Percentiles rank a stretch among this genome's conserved stretches.
Evolutionary conservation across 176 grass and related monocot genomes (phyloP).

Genomic region (Tillandsia fasciculata): DNA sequence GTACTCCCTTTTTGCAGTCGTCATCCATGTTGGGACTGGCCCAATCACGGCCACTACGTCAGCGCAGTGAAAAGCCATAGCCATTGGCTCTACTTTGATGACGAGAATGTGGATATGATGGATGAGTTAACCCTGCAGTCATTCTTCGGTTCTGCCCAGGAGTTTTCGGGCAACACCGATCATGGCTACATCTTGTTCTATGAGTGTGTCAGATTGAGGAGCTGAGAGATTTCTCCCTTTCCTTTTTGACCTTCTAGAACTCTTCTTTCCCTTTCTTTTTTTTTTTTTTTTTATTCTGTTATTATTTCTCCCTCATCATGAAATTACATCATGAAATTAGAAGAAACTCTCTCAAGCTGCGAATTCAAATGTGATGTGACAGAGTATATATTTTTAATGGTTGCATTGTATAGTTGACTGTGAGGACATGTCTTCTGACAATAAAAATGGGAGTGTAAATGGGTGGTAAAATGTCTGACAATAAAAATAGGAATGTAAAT

Average conservation of each 20-base stretch:
- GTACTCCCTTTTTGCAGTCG: constrained; percentile 91
- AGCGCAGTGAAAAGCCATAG: constrained; percentile 94
- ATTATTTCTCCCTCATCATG: not conserved
- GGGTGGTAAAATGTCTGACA: not conserved
- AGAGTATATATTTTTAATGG: not conserved
- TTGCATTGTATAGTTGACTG: constrained; percentile 13
- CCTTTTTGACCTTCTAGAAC: not conserved
- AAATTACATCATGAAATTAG: not conserved
- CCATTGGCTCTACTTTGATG: constrained; percentile 96
- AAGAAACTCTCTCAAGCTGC: not conserved
- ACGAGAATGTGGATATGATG: constrained; percentile 94
- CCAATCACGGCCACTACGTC: constrained; percentile 96
- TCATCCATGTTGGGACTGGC: constrained; percentile 91
- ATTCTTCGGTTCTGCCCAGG: constrained; percentile 87
- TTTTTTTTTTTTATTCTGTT: not conserved
- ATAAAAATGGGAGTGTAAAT: not conserved
- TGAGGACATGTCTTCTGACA: not conserved
- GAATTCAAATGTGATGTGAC: not conserved
- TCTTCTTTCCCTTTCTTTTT: not conserved
- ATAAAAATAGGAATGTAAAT: too few relatives aligned
- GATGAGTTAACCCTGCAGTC: constrained; percentile 83
- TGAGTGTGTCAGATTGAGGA: constrained; percentile 52
- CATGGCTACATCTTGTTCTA: constrained; percentile 99
- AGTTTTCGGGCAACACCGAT: constrained; percentile 94
- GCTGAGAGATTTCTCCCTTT: not conserved